Evolutionary conservation across 1,139 yeast genomes (phyloP).

Genomic region (Pichia sp.): DNA sequence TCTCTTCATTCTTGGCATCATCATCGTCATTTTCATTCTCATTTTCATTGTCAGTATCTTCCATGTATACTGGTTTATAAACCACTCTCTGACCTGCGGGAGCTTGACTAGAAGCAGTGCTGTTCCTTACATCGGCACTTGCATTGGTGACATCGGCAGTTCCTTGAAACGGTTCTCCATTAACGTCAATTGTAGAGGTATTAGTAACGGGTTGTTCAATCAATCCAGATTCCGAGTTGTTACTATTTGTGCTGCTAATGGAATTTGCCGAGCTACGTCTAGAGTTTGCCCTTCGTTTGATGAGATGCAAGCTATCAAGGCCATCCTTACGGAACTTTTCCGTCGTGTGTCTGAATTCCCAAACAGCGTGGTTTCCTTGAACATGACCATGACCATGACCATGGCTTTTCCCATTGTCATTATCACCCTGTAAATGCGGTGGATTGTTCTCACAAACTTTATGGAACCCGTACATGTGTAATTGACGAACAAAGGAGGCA

Average conservation of each 20-base stretch:
- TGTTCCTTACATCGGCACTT: too few species aligned
- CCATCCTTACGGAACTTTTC: slow-evolving; percentile 63
- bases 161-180: too few species aligned
- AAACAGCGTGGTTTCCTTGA: slow-evolving; percentile 28
- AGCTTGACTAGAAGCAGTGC: too few species aligned
- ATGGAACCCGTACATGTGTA: slow-evolving; percentile 77
- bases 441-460: slow-evolving; percentile 44
- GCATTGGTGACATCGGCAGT: too few species aligned
- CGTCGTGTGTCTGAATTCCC: slow-evolving; percentile 71
- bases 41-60: neutral
- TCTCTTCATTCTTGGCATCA: neutral
- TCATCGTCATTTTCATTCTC: neutral
- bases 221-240: neutral
- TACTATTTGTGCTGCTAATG: neutral
- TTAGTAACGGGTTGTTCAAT: neutral
- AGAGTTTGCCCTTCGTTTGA: slow-evolving; percentile 59
- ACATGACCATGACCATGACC: neutral
- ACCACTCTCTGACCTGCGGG: too few species aligned
- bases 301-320: slow-evolving; percentile 45
- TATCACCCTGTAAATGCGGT: slow-evolving; percentile 11
- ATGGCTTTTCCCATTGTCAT: slow-evolving; percentile 5
- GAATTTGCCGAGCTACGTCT: slow-evolving; percentile 27
- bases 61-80: slow-evolving; percentile 1
- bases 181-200: too few species aligned
- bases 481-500: slow-evolving; percentile 71